phyloP scores from a whole-genome alignment of 805 yeast genomes.

The Candida saitoana region DNA sequence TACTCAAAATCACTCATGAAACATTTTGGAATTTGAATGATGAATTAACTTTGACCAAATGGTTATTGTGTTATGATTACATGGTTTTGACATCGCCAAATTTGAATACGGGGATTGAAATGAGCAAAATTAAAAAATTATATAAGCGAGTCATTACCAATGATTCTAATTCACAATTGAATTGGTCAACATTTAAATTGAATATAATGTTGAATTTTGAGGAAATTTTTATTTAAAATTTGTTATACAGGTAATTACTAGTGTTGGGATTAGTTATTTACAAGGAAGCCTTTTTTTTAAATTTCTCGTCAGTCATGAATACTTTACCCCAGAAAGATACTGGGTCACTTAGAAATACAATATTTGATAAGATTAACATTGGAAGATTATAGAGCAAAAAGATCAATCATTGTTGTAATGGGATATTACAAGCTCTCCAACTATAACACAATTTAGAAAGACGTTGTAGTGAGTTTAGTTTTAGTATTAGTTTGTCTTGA shows the following conservation, averaged over 20 bases:
- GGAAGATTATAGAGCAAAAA: background rate
- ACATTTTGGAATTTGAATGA: slow-evolving; percentile 13
- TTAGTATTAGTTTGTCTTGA: background rate
- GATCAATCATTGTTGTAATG: background rate
- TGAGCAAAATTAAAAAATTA: slow-evolving; percentile 7
- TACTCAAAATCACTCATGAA: slow-evolving; percentile 9
- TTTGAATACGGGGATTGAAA: slow-evolving; percentile 5
- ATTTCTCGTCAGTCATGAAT: no score
- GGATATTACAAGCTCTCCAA: background rate
- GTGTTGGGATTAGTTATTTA: no score
- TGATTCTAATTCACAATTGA: slow-evolving; percentile 2
- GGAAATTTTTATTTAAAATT: background rate
- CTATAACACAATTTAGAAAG: background rate
- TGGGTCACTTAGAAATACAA: background rate
- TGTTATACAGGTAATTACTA: no score
- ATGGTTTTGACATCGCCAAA: slow-evolving; percentile 13
- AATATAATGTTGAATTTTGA: slow-evolving; percentile 8
- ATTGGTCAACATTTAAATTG: slow-evolving; percentile 13
- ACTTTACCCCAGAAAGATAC: no score
- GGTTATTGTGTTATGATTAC: slow-evolving; percentile 33
- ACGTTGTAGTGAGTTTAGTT: background rate
- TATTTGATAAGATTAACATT: background rate
- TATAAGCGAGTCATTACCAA: slow-evolving; percentile 3
- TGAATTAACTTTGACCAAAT: slow-evolving; percentile 33
- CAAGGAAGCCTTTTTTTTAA: no score